Conservation (phyloP, 352 stramenopile species). For the Pythium brachiatum region DNA sequence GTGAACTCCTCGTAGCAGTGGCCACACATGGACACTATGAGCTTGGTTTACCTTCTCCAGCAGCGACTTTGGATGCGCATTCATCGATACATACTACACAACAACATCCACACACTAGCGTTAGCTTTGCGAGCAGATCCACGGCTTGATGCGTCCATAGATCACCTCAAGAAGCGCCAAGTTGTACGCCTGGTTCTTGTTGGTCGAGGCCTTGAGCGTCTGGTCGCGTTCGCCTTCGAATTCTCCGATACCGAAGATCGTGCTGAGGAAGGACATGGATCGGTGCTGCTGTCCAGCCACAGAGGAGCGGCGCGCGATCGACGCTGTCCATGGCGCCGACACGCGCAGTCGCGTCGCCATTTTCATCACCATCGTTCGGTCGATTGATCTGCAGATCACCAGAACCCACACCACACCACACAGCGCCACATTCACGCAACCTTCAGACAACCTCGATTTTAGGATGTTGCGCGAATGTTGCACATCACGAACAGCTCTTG, state of each 20-base stretch:
- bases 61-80: constrained; percentile 71
- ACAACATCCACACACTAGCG: not conserved
- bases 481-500: not conserved
- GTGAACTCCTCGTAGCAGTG: not conserved
- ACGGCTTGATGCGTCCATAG: not conserved
- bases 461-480: constrained; percentile 13
- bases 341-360: constrained; percentile 10
- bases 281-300: constrained; percentile 17
- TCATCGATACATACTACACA: constrained; percentile 74
- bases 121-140: not conserved
- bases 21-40: not conserved
- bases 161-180: constrained; percentile 64
- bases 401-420: constrained; percentile 7
- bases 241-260: constrained; percentile 82
- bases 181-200: constrained; percentile 71
- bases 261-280: constrained; percentile 62
- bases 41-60: constrained; percentile 41
- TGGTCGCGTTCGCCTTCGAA: constrained; percentile 70
- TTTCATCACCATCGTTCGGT: not conserved
- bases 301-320: constrained; percentile 1
- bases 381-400: constrained; percentile 11
- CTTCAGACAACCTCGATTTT: constrained; percentile 15
- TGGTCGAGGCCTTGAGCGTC: constrained; percentile 47
- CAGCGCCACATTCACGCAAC: not conserved
- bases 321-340: constrained; percentile 3